Evolutionary conservation across 2,329 filamentous ascomycete genomes (phyloP).

Genomic region (Colletotrichum abscissum): DNA sequence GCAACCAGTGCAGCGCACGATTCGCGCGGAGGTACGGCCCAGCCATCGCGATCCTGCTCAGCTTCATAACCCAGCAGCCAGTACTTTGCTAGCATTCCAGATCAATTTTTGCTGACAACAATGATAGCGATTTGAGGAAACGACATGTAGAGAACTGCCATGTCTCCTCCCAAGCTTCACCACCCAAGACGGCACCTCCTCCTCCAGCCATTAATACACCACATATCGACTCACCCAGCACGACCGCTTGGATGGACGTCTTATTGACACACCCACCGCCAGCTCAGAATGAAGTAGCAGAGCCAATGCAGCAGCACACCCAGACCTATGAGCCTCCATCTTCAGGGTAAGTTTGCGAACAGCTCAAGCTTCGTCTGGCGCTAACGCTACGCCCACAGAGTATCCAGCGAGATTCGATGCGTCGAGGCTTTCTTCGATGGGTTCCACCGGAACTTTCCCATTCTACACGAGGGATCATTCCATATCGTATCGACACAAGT

Average conservation of each 20-base stretch:
- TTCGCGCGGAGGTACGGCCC: slow-evolving; percentile 10
- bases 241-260: slow-evolving; percentile 22
- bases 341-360: background rate
- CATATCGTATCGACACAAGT: slow-evolving; percentile 25
- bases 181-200: slow-evolving; percentile 4
- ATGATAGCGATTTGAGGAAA: slow-evolving; percentile 12
- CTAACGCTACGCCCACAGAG: background rate
- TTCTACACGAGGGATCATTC: slow-evolving; percentile 17
- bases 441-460: slow-evolving; percentile 15
- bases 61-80: too few species aligned
- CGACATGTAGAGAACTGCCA: slow-evolving; percentile 22
- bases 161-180: background rate
- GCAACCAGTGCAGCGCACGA: slow-evolving; percentile 8
- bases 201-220: background rate
- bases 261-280: slow-evolving; percentile 10
- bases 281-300: background rate
- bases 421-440: slow-evolving; percentile 23
- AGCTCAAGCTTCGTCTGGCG: too few species aligned
- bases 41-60: background rate
- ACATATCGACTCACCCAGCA: slow-evolving; percentile 7
- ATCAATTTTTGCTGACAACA: background rate
- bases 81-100: background rate
- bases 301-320: background rate
- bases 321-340: slow-evolving; percentile 8
- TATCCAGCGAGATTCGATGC: slow-evolving; percentile 20